These are phyloP conservation scores for Monosporascus cannonballus DNA, from an alignment of 2,329 filamentous ascomycete species.

Conservation along the genomic window DNA sequence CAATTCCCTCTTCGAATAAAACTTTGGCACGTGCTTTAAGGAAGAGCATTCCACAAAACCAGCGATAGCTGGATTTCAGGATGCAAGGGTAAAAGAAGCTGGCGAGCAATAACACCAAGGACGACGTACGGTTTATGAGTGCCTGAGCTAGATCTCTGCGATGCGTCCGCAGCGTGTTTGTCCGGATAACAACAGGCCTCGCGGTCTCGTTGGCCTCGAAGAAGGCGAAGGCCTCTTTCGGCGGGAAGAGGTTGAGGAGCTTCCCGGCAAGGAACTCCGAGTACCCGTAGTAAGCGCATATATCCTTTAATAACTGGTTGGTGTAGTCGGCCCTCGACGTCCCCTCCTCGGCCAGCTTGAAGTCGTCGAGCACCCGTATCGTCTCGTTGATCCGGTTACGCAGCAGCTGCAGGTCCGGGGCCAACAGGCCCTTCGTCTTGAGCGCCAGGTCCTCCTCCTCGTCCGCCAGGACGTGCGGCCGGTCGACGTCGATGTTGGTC, in stretches of 20 bases:
- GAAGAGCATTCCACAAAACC: too few relatives aligned
- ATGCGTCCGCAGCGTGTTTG: slow-evolving; percentile 82
- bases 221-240: slow-evolving; percentile 92
- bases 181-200: slow-evolving; percentile 89
- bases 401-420: slow-evolving; percentile 85
- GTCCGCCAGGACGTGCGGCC: slow-evolving; percentile 58
- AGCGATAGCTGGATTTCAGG: too few relatives aligned
- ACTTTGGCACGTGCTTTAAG: too few relatives aligned
- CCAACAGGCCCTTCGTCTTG: slow-evolving; percentile 60
- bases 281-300: slow-evolving; percentile 96
- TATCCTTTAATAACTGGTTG: slow-evolving; percentile 78
- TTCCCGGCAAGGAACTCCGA: slow-evolving; percentile 93
- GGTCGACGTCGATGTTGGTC: slow-evolving; percentile 84
- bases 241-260: slow-evolving; percentile 85
- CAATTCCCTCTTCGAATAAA: not conserved
- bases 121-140: slow-evolving; percentile 23
- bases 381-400: slow-evolving; percentile 88
- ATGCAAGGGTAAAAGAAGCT: too few relatives aligned
- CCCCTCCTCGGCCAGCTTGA: slow-evolving; percentile 74
- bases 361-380: slow-evolving; percentile 84
- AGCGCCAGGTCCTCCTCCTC: slow-evolving; percentile 54
- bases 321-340: slow-evolving; percentile 86
- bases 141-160: slow-evolving; percentile 80
- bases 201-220: slow-evolving; percentile 98
- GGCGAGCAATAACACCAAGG: not conserved